A percentile compares a stretch with the other conserved stretches of the same genome.
Conservation (phyloP, 495 filamentous ascomycete genomes). For the Parmelia sp. region DNA sequence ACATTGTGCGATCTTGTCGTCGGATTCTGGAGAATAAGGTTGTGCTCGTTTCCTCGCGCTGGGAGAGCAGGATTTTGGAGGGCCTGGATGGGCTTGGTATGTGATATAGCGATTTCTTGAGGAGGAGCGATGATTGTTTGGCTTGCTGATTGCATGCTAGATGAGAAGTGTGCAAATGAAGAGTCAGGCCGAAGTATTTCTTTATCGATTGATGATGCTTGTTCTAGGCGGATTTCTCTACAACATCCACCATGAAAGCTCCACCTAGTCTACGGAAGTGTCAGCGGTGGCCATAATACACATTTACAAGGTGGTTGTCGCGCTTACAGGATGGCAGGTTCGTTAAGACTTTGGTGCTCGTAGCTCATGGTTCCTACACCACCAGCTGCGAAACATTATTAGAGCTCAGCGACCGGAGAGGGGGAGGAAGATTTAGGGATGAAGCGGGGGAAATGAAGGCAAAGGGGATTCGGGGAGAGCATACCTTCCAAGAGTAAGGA, state of each 20-base stretch:
- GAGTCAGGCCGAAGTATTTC: neutral
- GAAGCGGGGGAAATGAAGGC: too few relatives aligned
- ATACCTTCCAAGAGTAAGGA: slow-evolving; percentile 34
- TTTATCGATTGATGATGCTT: neutral
- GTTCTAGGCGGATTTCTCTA: neutral
- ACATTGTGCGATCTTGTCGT: neutral
- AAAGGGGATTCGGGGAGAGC: too few relatives aligned
- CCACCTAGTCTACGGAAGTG: slow-evolving; percentile 20
- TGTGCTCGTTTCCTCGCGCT: neutral
- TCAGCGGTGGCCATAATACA: neutral
- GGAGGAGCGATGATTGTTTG: neutral
- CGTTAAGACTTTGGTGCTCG: slow-evolving; percentile 59
- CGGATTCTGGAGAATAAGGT: neutral
- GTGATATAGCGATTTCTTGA: neutral
- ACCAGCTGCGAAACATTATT: slow-evolving; percentile 56
- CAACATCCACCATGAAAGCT: slow-evolving; percentile 24
- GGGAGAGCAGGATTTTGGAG: neutral
- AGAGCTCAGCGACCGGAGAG: slow-evolving; percentile 26
- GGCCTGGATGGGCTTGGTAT: neutral
- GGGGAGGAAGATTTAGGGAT: neutral
- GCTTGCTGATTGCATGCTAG: neutral
- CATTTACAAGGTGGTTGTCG: neutral
- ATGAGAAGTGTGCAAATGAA: neutral
- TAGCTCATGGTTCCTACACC: slow-evolving; percentile 81
- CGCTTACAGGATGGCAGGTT: slow-evolving; percentile 56